Percentiles rank a stretch among this genome's conserved stretches.
Conservation (phyloP, 441 rosid species). For the Erodium trifolium region DNA sequence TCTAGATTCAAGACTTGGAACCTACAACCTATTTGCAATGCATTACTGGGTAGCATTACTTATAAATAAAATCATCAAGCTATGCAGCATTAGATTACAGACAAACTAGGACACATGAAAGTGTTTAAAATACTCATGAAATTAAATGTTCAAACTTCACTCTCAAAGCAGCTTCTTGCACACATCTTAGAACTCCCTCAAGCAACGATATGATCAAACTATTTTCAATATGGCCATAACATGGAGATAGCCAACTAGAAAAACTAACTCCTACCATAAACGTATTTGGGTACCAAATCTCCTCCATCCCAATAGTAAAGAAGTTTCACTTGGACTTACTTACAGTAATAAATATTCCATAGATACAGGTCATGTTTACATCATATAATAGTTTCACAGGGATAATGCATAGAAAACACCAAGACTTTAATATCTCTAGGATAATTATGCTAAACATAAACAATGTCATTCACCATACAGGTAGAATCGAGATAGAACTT, state of each 20-base stretch:
- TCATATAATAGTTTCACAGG: neutral
- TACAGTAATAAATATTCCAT: neutral
- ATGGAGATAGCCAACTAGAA: neutral
- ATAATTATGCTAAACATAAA: neutral
- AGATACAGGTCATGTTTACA: neutral
- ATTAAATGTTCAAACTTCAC: neutral
- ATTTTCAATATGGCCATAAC: neutral
- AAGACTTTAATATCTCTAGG: neutral
- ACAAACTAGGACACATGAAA: neutral
- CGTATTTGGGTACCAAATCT: neutral
- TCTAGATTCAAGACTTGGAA: neutral
- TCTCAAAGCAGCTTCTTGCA: neutral
- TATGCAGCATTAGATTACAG: neutral
- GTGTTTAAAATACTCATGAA: neutral
- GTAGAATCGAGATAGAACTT: conserved; percentile 27
- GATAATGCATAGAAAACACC: neutral
- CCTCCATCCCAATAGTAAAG: neutral
- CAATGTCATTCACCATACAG: neutral
- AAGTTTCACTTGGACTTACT: neutral
- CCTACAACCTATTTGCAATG: neutral
- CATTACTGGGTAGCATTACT: neutral
- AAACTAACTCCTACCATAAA: neutral
- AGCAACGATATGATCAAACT: neutral
- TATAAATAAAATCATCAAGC: neutral
- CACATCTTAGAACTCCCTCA: neutral